These are phyloP conservation scores for Friedmanniomyces simplex DNA, from an alignment of 495 filamentous ascomycete genomes.

Conservation along the genomic window DNA sequence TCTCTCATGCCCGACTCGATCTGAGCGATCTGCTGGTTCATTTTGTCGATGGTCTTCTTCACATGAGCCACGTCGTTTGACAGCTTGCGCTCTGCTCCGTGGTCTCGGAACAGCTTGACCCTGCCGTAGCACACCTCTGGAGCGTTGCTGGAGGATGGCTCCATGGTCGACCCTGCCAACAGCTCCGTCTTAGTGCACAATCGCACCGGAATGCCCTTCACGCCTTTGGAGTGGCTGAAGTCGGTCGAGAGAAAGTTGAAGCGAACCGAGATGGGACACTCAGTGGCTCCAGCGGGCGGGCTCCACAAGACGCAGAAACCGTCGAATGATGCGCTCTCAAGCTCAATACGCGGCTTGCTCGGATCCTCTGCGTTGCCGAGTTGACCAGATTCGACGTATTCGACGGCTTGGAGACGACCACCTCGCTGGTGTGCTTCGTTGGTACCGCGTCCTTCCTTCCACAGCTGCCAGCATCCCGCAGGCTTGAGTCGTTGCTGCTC, in stretches of 20 bases:
- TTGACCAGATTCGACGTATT: conserved; percentile 75
- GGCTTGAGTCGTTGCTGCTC: conserved; percentile 78
- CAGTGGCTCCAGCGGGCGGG: conserved; percentile 48
- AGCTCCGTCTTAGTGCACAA: conserved; percentile 83
- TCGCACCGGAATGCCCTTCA: conserved; percentile 89
- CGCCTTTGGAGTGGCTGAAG: conserved; percentile 95
- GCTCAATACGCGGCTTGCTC: conserved; percentile 60
- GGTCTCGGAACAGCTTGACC: conserved; percentile 93
- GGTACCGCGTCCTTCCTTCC: conserved; percentile 86
- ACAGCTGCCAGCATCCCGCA: conserved; percentile 80
- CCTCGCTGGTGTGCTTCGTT: conserved; percentile 84
- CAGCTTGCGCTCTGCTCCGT: conserved; percentile 90
- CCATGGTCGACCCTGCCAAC: conserved; percentile 32
- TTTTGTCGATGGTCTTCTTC: conserved; percentile 87
- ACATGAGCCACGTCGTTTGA: conserved; percentile 89
- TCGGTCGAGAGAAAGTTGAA: conserved; percentile 98
- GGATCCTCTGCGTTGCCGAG: conserved; percentile 53
- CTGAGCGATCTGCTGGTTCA: conserved; percentile 82
- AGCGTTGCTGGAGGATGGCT: conserved; percentile 33
- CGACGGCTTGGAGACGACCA: conserved; percentile 81
- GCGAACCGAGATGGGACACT: conserved; percentile 78
- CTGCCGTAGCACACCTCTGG: conserved; percentile 85
- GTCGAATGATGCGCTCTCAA: conserved; percentile 79
- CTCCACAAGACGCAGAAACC: conserved; percentile 88
- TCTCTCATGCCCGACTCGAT: conserved; percentile 81